Base-by-base conservation (phyloP, 805 yeast species). In the Kregervanrija delftensis region DNA sequence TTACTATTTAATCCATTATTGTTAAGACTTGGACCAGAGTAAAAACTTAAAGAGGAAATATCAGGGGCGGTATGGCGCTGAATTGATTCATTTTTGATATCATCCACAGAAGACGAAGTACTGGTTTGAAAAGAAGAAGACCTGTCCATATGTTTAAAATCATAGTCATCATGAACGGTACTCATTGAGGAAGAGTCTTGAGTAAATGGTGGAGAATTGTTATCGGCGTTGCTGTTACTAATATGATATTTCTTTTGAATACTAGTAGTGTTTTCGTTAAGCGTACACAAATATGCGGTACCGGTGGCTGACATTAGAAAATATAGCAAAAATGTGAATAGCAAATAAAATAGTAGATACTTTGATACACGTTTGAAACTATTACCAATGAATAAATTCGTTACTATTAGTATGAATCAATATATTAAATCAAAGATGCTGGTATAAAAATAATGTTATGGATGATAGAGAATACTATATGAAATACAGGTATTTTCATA, bases 111-210 rank as follows among this genome's bases (percentile, higher is more conserved):
- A 1, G 67, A 59, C 4, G 57, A 50, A 2, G 67, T 59, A 44
- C 67, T 63, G 3, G 69, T 66, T 49, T 65, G 68, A 39, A 65
- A 60, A 15, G 70, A 65, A 10, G 68, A 63, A 0, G 68, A 63
- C 17, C 63, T 53, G 39, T 63, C 66, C 11, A 58, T 41, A 35
- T 51, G 45, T 40, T 51, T 57, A 49, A 60, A 60, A 44, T 65
- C 69, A 16, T 56, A 62, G 33, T 65, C 69, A 48, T 64, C 67
- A 30, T 61, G 61, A 3, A 55, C 54, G 30, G 67, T 59, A 41
- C 57, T 60, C 55, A 59, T 54, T 13, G 68, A 62, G 15, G 49
- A 48, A 4, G 66, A 56, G 43, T 61, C 43, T 12, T 39, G 43
- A n/a, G 43, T 42, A 3, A 11, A 22, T 11, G 45, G 43, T 13